Base-by-base conservation (phyloP, 495 filamentous ascomycete genomes). In the Recurvomyces mirabilis region DNA sequence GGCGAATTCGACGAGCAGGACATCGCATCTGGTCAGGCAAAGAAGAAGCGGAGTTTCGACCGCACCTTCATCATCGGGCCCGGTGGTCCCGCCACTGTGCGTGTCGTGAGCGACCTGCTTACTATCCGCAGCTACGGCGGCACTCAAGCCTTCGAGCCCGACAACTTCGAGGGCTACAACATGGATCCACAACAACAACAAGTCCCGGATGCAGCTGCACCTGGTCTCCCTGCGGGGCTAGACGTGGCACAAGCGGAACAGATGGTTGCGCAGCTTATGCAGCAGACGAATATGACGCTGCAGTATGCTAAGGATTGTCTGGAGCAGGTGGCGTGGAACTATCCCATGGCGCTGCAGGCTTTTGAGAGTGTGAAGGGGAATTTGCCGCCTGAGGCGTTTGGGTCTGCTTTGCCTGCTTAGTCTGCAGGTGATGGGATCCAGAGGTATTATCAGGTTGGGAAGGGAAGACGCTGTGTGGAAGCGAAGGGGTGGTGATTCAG, bases 51-150 rank as follows among this genome's bases (percentile, higher is more conserved):
- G 48, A 84, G 81, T 52, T 96, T 94, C 64, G 82, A 89, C 48
- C 77, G 89, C 18, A 84, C 77, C 0, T 87, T 96, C 52, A 67
- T 88, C 32, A 68, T 96, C 15, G 85, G 86, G 0, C 87, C 87
- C 4, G 85, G 84, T 25, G 69, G 67, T 19, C 70, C 68, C 15
- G 69, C 72, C 4, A 70, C 71, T 2, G 75, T 94, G 30, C 72
- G 87, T 30, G 84, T 95, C 15, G 68, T 87, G 40, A 87, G 71
- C 58, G 89, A 96, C 60, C 75, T 84, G 54, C 68, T 93, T 35
- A 73, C 74, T 17, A 60, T 93, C 20, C 73, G 82, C 33, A 70
- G 75, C 1, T 82, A 73, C 49, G 77, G 79, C 23, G 79, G 79
- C 25, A 58, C 65, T 24, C 68, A 73, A 24, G 75, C 75, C 21